Evolutionary conservation across 2,329 filamentous ascomycete genomes (phyloP).

Genomic region (Penicillium sp.): DNA sequence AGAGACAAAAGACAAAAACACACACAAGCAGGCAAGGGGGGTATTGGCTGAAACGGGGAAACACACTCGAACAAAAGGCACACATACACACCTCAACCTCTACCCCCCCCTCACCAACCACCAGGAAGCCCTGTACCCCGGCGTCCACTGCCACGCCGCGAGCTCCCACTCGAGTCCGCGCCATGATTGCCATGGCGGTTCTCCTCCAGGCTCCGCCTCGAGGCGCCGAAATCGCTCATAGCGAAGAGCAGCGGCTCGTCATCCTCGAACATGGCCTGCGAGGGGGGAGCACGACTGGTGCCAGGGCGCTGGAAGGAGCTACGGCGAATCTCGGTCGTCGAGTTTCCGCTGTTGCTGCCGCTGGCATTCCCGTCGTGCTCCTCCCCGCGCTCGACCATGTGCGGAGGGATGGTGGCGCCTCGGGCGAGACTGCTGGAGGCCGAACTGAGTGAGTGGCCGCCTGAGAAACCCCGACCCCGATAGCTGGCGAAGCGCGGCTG

Average conservation of each 20-base stretch:
- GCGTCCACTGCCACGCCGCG: conserved; percentile 40
- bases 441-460: conserved; percentile 43
- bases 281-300: conserved; percentile 34
- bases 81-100: not conserved
- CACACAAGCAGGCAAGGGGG: not conserved
- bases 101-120: not conserved
- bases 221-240: conserved; percentile 50
- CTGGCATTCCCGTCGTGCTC: conserved; percentile 44
- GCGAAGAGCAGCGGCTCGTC: conserved; percentile 50
- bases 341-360: conserved; percentile 44
- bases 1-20: not conserved
- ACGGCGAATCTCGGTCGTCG: conserved; percentile 38
- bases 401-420: conserved; percentile 34
- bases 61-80: not conserved
- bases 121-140: conserved; percentile 36
- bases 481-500: conserved; percentile 42
- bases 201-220: conserved; percentile 47
- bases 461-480: conserved; percentile 42
- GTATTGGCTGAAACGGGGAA: conserved; percentile 5
- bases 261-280: conserved; percentile 39
- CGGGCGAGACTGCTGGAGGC: conserved; percentile 44
- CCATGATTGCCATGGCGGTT: conserved; percentile 37
- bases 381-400: conserved; percentile 41
- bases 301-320: conserved; percentile 39
- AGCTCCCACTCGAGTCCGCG: conserved; percentile 32